Conservation (phyloP, 352 stramenopile species). For the Phytopythium kandeliae region DNA sequence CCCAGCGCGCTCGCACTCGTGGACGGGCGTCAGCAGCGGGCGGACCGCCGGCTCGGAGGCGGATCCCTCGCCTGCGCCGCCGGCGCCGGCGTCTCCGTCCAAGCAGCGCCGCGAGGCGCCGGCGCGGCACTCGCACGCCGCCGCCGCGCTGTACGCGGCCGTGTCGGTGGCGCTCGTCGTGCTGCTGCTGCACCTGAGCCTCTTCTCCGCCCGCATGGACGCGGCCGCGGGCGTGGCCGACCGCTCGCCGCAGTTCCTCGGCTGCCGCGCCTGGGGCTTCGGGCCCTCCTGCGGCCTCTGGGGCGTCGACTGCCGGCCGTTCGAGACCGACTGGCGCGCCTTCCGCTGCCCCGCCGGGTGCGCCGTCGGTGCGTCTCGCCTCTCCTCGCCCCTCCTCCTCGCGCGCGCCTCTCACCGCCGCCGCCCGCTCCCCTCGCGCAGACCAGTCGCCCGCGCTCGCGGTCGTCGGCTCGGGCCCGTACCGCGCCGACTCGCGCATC, state of each 20-base stretch:
- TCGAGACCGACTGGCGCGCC: conserved; percentile 48
- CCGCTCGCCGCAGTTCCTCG: conserved; percentile 42
- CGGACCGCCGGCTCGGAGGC: too few relatives aligned
- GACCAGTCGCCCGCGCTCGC: conserved; percentile 59
- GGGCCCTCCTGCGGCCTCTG: conserved; percentile 55
- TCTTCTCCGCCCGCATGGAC: conserved; percentile 63
- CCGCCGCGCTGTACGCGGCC: conserved; percentile 38
- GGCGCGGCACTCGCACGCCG: conserved; percentile 15
- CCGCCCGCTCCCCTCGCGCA: conserved; percentile 8
- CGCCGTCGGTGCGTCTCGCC: conserved; percentile 32
- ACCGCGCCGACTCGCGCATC: conserved; percentile 75
- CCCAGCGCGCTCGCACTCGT: too few relatives aligned
- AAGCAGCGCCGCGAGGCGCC: background rate
- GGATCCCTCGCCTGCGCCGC: too few relatives aligned
- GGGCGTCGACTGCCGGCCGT: conserved; percentile 53
- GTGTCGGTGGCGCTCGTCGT: conserved; percentile 35
- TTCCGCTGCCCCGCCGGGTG: conserved; percentile 71
- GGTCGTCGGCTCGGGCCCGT: conserved; percentile 61
- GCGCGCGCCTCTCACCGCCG: too few relatives aligned
- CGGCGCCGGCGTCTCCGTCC: background rate
- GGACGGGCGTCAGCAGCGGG: too few relatives aligned
- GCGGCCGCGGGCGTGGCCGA: conserved; percentile 11
- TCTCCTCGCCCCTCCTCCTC: too few relatives aligned
- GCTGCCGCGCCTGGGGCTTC: conserved; percentile 64
- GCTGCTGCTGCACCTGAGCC: conserved; percentile 69